Base-by-base conservation (phyloP, 108 stramenopile genomes). In the Schizochytrium sp. region DNA sequence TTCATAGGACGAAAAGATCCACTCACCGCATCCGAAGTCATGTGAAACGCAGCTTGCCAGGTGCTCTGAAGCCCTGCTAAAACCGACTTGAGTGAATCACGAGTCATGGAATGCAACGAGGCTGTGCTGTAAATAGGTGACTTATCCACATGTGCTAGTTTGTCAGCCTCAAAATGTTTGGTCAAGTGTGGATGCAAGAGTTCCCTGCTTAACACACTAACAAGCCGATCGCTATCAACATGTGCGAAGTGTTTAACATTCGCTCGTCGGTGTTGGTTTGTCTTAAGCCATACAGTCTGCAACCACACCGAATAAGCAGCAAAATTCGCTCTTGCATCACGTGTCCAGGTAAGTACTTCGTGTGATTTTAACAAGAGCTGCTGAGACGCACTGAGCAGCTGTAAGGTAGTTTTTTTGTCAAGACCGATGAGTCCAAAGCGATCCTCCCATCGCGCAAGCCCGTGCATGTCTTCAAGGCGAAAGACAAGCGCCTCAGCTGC, bases 281-380 rank as follows among this genome's bases (percentile, higher is more conserved):
- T 55, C 47, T 83, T 83, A 53, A 49, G 40, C 76, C 76, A 83
- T 8, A 83, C 76, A 28, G 53, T 83, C 53, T 83, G 76, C 47
- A 83, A 53, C 76, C 76, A 83, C 50, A 83, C 53, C 76, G 76
- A 55, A 53, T 55, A 83, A 10, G 76, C 76, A 10, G 76, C 76
- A 83, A 83, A 83, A 40, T 83, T 83, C 10, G 76, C 76, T 17
- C 76, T 17, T 10, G 76, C 76, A 40, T 83, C 76, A 10, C 76
- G 76, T 53, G 53, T 55, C 5, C 49, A 50, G 2, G 76, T 50
- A 56, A 83, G 76, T 1, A 83, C 76, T 28, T 83, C 76, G 28
- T 83, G 76, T 12, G 53, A 10, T 53, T 83, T 83, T n/a, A 83
- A 53, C 45, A 83, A 40, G 15, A 83, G 53, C 53, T 55, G 47